A percentile compares a stretch with the other conserved stretches of the same genome.
Conservation (phyloP, 352 stramenopile genomes). For the Pseudoperonospora humuli region DNA sequence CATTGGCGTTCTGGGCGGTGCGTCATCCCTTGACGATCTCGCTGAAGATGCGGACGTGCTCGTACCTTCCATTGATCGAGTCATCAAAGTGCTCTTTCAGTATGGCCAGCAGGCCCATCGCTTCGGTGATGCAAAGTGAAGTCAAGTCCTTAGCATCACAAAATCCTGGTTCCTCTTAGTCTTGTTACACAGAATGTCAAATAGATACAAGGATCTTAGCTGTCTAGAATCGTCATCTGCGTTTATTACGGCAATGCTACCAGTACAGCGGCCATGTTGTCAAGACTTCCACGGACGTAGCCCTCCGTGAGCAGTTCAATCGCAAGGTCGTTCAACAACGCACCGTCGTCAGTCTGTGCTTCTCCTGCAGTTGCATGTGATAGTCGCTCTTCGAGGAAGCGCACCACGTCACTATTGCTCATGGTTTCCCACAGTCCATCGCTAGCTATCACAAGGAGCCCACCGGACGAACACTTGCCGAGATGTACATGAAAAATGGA, state of each 20-base stretch:
- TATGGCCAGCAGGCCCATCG: conserved; percentile 69
- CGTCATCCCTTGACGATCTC: conserved; percentile 74
- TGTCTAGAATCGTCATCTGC: conserved; percentile 4
- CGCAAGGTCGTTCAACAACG: conserved; percentile 60
- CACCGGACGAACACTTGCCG: neutral
- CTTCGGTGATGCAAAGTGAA: conserved; percentile 33
- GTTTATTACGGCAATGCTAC: conserved; percentile 17
- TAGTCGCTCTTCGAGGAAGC: conserved; percentile 33
- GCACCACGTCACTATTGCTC: conserved; percentile 37
- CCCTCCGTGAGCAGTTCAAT: conserved; percentile 83
- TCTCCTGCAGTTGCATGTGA: conserved; percentile 16
- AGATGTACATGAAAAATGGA: conserved; percentile 47
- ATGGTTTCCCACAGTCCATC: conserved; percentile 76
- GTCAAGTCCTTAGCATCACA: neutral
- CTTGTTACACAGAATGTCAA: conserved; percentile 10
- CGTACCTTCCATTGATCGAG: conserved; percentile 65
- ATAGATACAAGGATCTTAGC: conserved; percentile 14
- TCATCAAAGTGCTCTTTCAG: conserved; percentile 80
- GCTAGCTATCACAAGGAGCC: conserved; percentile 53
- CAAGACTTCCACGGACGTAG: conserved; percentile 90
- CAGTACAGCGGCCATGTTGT: conserved; percentile 90
- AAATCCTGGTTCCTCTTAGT: conserved; percentile 7
- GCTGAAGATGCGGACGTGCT: conserved; percentile 78
- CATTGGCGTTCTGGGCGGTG: conserved; percentile 71
- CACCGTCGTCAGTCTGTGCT: conserved; percentile 10